phyloP scores from a whole-genome alignment of 2,329 filamentous ascomycete species.

The Ophiostoma sp. region DNA sequence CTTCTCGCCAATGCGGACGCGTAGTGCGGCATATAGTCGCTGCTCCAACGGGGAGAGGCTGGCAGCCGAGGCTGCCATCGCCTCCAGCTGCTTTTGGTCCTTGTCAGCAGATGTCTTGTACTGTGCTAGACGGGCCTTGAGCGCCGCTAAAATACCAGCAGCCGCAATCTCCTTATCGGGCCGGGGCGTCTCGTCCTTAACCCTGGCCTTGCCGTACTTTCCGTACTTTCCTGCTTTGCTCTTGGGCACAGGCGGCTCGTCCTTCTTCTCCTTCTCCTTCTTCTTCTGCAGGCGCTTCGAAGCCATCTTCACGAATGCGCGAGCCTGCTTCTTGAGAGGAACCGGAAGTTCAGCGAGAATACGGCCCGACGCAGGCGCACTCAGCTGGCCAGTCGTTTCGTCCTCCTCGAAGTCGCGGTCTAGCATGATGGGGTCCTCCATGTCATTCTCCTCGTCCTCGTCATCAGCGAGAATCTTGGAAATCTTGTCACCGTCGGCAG shows the following conservation, averaged over 20 bases:
- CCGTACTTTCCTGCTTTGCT: slow-evolving; percentile 24
- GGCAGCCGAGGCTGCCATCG: slow-evolving; percentile 1
- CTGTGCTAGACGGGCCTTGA: slow-evolving; percentile 29
- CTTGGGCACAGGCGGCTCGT: slow-evolving; percentile 30
- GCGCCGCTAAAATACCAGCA: slow-evolving; percentile 36
- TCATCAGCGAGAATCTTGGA: slow-evolving; percentile 37
- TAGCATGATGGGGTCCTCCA: slow-evolving; percentile 71
- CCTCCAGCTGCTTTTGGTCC: slow-evolving; percentile 28
- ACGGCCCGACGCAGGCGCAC: slow-evolving; percentile 26
- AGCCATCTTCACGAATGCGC: slow-evolving; percentile 45
- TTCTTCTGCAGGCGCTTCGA: slow-evolving; percentile 33
- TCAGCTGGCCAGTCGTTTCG: slow-evolving; percentile 44
- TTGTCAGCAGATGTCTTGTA: slow-evolving; percentile 34
- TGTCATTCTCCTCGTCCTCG: slow-evolving; percentile 56
- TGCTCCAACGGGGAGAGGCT: slow-evolving; percentile 6
- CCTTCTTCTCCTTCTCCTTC: slow-evolving; percentile 28
- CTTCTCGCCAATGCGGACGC: slow-evolving; percentile 37
- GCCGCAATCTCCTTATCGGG: slow-evolving; percentile 36
- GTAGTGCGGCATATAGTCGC: slow-evolving; percentile 32
- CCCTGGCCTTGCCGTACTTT: slow-evolving; percentile 14
- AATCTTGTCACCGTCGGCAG: slow-evolving; percentile 39
- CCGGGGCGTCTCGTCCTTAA: neutral
- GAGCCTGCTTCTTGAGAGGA: slow-evolving; percentile 50
- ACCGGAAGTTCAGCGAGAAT: slow-evolving; percentile 42
- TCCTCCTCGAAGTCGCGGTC: slow-evolving; percentile 52